These are phyloP conservation scores for Omphalotus olearius DNA, from an alignment of 1,284 basidiomycete species.

Conservation along the genomic window DNA sequence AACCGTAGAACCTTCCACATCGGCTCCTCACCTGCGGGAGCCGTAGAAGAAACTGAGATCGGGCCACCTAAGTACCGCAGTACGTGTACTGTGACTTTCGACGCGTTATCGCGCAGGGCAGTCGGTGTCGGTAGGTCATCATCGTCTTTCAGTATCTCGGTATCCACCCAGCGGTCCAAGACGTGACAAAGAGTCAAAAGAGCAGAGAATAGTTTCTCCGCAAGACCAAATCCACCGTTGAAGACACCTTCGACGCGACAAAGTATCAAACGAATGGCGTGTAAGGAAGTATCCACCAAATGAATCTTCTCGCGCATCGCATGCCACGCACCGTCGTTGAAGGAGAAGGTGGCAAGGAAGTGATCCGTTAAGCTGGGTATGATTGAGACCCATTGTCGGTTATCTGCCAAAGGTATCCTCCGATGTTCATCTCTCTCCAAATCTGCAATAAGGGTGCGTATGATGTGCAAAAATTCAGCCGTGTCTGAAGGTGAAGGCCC, in stretches of 20 bases:
- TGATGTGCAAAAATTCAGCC: neutral
- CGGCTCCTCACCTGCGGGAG: constrained; percentile 28
- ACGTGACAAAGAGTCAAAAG: constrained; percentile 49
- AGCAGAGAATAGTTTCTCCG: constrained; percentile 45
- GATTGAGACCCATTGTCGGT: constrained; percentile 36
- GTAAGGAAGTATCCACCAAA: constrained; percentile 48
- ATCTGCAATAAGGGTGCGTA: constrained; percentile 1
- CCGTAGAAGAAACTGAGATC: constrained; percentile 13
- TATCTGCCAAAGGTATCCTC: constrained; percentile 11
- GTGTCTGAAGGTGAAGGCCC: no score
- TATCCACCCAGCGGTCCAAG: constrained; percentile 55
- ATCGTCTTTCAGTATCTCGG: constrained; percentile 29
- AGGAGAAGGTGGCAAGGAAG: constrained; percentile 46
- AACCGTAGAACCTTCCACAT: constrained; percentile 40
- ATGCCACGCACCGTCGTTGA: constrained; percentile 42
- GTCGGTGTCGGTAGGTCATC: constrained; percentile 35
- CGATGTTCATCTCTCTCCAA: neutral
- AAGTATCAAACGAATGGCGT: constrained; percentile 46
- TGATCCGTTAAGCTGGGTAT: constrained; percentile 47
- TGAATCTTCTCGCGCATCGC: constrained; percentile 53
- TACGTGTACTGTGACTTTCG: constrained; percentile 30
- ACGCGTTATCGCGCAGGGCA: constrained; percentile 32
- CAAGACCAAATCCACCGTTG: constrained; percentile 30
- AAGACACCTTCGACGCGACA: constrained; percentile 48
- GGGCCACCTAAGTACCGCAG: constrained; percentile 32